Percentiles rank a stretch among this genome's conserved stretches.
Evolutionary conservation across 306 rosid species (phyloP).

Genomic region (Dryas drummondii): DNA sequence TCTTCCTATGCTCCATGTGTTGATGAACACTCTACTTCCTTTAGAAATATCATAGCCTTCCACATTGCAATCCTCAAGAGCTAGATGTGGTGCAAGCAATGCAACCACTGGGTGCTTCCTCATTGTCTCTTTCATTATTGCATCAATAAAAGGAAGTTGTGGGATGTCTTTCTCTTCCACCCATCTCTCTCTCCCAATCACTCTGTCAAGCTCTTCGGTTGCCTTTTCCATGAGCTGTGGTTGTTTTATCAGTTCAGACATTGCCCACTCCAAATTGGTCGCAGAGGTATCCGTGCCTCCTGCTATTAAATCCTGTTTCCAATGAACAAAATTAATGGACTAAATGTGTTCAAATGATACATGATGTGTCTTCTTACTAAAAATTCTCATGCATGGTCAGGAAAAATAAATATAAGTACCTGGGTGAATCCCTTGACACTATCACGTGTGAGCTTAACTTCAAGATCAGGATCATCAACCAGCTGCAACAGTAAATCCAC

Average conservation of each 20-base stretch:
- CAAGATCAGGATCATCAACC: conserved; percentile 33
- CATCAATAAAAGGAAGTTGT: conserved; percentile 28
- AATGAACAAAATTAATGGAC: not conserved
- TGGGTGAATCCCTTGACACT: conserved; percentile 35
- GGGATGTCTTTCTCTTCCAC: conserved; percentile 31
- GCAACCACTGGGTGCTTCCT: conserved; percentile 23
- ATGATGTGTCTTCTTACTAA: too few species aligned
- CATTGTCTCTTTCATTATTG: conserved; percentile 34
- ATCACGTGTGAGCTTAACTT: conserved; percentile 34
- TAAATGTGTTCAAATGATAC: too few species aligned
- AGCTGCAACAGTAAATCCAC: conserved; percentile 39
- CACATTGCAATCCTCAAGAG: conserved; percentile 28
- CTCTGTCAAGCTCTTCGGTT: conserved; percentile 29
- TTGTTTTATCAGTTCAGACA: conserved; percentile 37
- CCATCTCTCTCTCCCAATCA: conserved; percentile 31
- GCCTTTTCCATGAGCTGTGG: conserved; percentile 24
- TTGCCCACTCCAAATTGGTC: conserved; percentile 31
- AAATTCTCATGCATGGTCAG: too few species aligned
- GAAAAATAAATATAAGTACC: conserved; percentile 6
- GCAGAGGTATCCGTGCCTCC: conserved; percentile 35
- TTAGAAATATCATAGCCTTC: conserved; percentile 22
- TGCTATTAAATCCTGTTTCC: conserved; percentile 25
- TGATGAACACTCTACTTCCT: conserved; percentile 20
- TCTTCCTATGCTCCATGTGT: conserved; percentile 38
- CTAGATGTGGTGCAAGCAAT: conserved; percentile 17